A percentile compares a stretch with the other conserved stretches of the same genome.
These are phyloP conservation scores for Epichloe brachyelytri DNA, from an alignment of 2,329 filamentous ascomycete genomes.

Conservation along the genomic window DNA sequence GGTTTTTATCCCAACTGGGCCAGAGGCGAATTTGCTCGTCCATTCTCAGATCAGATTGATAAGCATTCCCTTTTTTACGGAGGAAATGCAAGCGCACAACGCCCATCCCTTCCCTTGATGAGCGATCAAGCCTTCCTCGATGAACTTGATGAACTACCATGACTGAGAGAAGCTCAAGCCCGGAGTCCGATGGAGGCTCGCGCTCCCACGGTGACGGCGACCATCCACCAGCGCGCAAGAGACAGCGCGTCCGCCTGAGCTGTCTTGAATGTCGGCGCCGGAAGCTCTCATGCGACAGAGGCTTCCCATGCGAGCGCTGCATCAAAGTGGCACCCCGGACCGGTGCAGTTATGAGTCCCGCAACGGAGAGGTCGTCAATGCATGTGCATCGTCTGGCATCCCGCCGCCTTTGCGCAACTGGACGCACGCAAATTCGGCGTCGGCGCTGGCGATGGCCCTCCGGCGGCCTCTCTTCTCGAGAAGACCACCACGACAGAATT, in stretches of 20 bases:
- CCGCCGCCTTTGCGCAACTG: slow-evolving; percentile 29
- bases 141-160: slow-evolving; percentile 3
- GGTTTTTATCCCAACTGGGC: slow-evolving; percentile 11
- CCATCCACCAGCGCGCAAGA: slow-evolving; percentile 35
- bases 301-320: slow-evolving; percentile 48
- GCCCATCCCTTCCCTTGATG: slow-evolving; percentile 9
- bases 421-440: slow-evolving; percentile 26
- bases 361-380: slow-evolving; percentile 36
- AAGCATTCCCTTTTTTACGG: slow-evolving; percentile 16
- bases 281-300: slow-evolving; percentile 49
- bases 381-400: slow-evolving; percentile 32
- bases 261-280: slow-evolving; percentile 48
- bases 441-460: slow-evolving; percentile 16
- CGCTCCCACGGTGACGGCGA: slow-evolving; percentile 15
- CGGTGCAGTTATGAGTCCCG: slow-evolving; percentile 47
- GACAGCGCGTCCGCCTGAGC: slow-evolving; percentile 45
- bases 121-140: too few species aligned
- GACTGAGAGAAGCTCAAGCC: slow-evolving; percentile 25
- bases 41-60: slow-evolving; percentile 27
- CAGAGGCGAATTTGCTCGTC: slow-evolving; percentile 14
- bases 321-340: slow-evolving; percentile 49
- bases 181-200: slow-evolving; percentile 22
- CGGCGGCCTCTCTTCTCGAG: slow-evolving; percentile 21
- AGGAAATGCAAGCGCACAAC: slow-evolving; percentile 11
- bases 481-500: slow-evolving; percentile 45